These are phyloP conservation scores for Bisporella sp. DNA, from an alignment of 2,329 filamentous ascomycete species.

Conservation along the genomic window DNA sequence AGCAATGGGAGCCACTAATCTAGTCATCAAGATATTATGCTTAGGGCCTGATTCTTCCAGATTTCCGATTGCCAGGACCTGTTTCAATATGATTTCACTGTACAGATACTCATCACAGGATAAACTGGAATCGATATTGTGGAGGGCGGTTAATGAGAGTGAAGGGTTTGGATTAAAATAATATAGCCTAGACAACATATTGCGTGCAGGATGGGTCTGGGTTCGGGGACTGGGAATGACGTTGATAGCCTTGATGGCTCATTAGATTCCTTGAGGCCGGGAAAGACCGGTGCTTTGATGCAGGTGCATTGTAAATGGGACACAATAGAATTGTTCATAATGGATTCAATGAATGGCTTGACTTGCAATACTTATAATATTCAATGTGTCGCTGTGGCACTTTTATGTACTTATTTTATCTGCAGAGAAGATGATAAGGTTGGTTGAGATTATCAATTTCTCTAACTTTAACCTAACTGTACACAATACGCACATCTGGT, in stretches of 20 bases:
- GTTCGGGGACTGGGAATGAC: no score
- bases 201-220: not conserved
- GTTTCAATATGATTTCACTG: conserved; percentile 79
- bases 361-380: no score
- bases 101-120: conserved; percentile 63
- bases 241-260: no score
- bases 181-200: not conserved
- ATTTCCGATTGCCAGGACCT: conserved; percentile 82
- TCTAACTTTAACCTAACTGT: no score
- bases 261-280: no score
- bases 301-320: not conserved
- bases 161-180: conserved; percentile 88
- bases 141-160: conserved; percentile 82
- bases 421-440: no score
- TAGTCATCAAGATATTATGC: conserved; percentile 70
- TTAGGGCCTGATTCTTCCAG: conserved; percentile 67
- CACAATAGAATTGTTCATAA: not conserved
- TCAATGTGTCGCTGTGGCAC: no score
- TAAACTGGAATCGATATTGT: conserved; percentile 65
- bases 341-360: no score
- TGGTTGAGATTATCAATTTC: no score
- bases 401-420: no score
- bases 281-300: no score
- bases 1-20: conserved; percentile 74
- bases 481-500: no score